Base-by-base conservation (phyloP, 106 monocot species). In the Allium sativum region DNA sequence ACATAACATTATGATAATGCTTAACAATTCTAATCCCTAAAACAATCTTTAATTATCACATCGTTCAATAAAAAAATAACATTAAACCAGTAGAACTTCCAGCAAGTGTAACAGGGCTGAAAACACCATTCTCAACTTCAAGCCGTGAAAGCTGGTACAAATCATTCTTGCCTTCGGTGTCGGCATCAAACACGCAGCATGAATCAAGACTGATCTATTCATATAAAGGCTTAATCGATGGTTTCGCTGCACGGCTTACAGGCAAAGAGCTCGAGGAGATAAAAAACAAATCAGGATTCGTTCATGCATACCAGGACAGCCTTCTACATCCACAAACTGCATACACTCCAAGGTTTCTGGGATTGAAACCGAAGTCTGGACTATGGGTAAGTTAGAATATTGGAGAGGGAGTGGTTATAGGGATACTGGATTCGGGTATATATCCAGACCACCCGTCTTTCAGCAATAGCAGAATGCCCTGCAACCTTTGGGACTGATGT, bases 401-500 rank as follows among this genome's bases (percentile, higher is more conserved):
- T n/a, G 81, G 88, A 18, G 46, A 54, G 6, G 84, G 84, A 3
- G 67, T 80, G 15, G 71, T 88, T 48, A 52, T 88, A 53, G 84
- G 81, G 7, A 43, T 88, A 9, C 16, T 88, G 19, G 84, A 88
- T 66, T 73, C 78, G 9, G 88, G 88, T 0, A 44, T 84, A 59
- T 17, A 45, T 4, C 81, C 81, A 21, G 47, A 31, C 64, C 88
- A 88, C 47, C 83, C 88, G 41, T 88, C 88, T 0, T 88, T 88
- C 68, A 21, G 75, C 78, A 55, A 84, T 84, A 42, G 90, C 96
- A 62, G 91, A 96, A 85, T 91, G 79, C 59, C 87, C 91, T 11
- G 71, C 84, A 16, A 76, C 73, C 58, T 76, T 79, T 76, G 80
- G 91, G 44, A 70, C 91, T 56, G 69, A 51, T 53, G 64, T 63